A percentile compares a stretch with the other conserved stretches of the same genome.
Evolutionary conservation across 2,329 filamentous ascomycete species (phyloP).

Genomic region (Arachnopeziza araneosa): DNA sequence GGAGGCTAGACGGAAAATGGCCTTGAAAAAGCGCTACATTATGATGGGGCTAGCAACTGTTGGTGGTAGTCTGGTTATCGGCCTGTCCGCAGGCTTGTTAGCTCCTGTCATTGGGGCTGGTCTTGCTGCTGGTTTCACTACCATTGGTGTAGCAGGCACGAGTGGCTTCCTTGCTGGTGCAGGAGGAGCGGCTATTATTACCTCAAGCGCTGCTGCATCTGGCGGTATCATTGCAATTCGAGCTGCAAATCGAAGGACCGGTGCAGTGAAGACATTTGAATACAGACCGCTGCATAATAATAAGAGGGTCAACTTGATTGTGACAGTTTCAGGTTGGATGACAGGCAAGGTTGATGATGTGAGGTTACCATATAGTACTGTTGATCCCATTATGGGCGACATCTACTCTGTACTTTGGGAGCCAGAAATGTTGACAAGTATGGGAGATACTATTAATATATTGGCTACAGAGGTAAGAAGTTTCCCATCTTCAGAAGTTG

Average conservation of each 20-base stretch:
- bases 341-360: constrained; percentile 97
- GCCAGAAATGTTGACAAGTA: constrained; percentile 94
- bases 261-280: constrained; percentile 92
- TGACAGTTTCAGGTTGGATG: constrained; percentile 97
- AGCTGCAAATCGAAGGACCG: constrained; percentile 82
- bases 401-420: constrained; percentile 97
- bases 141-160: constrained; percentile 87
- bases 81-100: constrained; percentile 83
- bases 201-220: constrained; percentile 78
- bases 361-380: constrained; percentile 88
- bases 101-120: constrained; percentile 93
- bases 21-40: constrained; percentile 76
- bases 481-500: not conserved
- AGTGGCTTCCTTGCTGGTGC: constrained; percentile 84
- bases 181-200: constrained; percentile 90
- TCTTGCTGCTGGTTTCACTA: constrained; percentile 89
- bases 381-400: constrained; percentile 97
- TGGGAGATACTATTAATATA: constrained; percentile 98
- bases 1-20: constrained; percentile 74
- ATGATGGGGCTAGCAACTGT: constrained; percentile 97
- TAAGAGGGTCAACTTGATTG: constrained; percentile 90
- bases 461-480: constrained; percentile 80
- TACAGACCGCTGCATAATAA: constrained; percentile 97
- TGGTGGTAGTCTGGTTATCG: constrained; percentile 90
- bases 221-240: constrained; percentile 81